Evolutionary conservation across 2,329 filamentous ascomycete genomes (phyloP).

Genomic region (Biscogniauxia marginata): DNA sequence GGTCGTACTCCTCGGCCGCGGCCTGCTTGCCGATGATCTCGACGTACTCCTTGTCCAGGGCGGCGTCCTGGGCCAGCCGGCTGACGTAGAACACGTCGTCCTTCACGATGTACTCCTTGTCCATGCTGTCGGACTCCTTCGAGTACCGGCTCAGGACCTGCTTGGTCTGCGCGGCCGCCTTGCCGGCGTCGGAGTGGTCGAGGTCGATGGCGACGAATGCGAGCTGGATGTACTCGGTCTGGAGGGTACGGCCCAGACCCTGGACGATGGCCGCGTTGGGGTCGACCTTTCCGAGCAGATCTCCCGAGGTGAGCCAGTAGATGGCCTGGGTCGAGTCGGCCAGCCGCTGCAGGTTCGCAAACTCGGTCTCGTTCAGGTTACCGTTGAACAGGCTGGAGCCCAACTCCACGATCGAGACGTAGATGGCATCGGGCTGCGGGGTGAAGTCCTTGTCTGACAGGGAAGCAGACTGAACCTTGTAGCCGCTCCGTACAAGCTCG

Average conservation of each 20-base stretch:
- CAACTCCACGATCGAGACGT: slow-evolving; percentile 13
- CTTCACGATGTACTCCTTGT: slow-evolving; percentile 16
- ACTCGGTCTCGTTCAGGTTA: slow-evolving; percentile 9
- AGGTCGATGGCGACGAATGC: slow-evolving; percentile 10
- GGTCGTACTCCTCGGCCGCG: slow-evolving; percentile 5
- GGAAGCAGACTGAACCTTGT: slow-evolving; percentile 6
- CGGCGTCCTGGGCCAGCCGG: slow-evolving; percentile 8
- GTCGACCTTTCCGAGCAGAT: slow-evolving; percentile 8
- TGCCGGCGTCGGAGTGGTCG: slow-evolving; percentile 1
- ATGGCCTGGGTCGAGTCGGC: slow-evolving; percentile 8
- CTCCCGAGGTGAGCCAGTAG: slow-evolving; percentile 15
- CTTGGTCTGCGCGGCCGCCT: slow-evolving; percentile 1
- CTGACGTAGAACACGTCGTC: slow-evolving; percentile 12
- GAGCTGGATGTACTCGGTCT: slow-evolving; percentile 9
- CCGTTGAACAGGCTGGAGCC: slow-evolving; percentile 13
- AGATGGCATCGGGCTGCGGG: slow-evolving; percentile 8
- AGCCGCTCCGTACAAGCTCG: slow-evolving; percentile 7
- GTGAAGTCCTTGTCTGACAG: slow-evolving; percentile 10
- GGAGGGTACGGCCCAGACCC: slow-evolving; percentile 10
- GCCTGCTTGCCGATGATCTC: slow-evolving; percentile 9
- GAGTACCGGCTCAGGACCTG: slow-evolving; percentile 4
- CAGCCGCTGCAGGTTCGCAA: slow-evolving; percentile 7
- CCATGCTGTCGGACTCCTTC: slow-evolving; percentile 8
- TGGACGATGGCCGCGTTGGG: slow-evolving; percentile 12
- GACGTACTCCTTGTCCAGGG: slow-evolving; percentile 8